These are phyloP conservation scores for Ensete glaucum DNA, from an alignment of 176 grass and related monocot genomes.

Conservation along the genomic window DNA sequence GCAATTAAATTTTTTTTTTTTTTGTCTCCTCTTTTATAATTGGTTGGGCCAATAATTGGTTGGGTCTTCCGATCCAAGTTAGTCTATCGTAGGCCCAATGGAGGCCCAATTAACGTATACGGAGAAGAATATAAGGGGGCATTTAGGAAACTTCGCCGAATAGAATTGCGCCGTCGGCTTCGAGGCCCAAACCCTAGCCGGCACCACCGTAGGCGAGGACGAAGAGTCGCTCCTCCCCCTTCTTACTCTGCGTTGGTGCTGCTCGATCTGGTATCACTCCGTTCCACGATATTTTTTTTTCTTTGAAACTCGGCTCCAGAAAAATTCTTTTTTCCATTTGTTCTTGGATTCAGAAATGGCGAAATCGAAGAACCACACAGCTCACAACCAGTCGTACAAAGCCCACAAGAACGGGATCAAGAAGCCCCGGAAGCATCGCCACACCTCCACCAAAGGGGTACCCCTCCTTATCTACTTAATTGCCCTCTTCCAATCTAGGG, in stretches of 20 bases:
- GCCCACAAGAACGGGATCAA: conserved; percentile 19
- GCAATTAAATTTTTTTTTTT: too few relatives aligned
- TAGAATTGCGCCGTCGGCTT: not conserved
- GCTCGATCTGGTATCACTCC: not conserved
- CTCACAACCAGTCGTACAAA: conserved; percentile 16
- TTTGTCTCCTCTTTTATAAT: too few relatives aligned
- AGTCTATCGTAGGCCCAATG: not conserved
- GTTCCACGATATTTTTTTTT: not conserved
- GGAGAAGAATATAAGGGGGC: not conserved
- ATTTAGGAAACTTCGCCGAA: not conserved
- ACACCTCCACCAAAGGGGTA: conserved; percentile 15
- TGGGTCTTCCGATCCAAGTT: too few relatives aligned
- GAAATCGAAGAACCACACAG: conserved; percentile 19
- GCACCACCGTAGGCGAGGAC: not conserved
- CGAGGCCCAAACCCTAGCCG: not conserved
- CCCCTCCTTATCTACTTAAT: too few relatives aligned
- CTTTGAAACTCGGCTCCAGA: not conserved
- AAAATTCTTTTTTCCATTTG: not conserved
- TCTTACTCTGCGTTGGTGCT: not conserved
- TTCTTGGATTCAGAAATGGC: not conserved
- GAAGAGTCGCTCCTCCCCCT: not conserved
- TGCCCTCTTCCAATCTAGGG: too few relatives aligned
- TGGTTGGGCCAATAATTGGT: too few relatives aligned
- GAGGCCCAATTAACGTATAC: not conserved
- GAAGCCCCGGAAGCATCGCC: conserved; percentile 9